Evolutionary conservation across 208 protist genomes (phyloP), one percentile per base, ranked within the genome.

Genomic region (Acanthamoeba castellanii): DNA sequence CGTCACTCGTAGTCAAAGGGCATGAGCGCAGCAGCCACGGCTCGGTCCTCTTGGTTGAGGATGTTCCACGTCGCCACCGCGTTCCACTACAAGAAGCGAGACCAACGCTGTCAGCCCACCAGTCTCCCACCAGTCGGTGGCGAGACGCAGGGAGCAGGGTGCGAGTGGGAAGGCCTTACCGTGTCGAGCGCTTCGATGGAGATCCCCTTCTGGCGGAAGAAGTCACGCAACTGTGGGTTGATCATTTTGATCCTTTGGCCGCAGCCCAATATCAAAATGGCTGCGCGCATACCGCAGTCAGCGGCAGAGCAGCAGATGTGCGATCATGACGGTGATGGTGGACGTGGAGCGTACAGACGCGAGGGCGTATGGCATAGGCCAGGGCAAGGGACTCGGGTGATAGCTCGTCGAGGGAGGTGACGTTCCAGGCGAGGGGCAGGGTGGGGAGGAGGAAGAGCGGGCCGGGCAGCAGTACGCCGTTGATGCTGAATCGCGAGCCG

Each of bases 21-120:
- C 59, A 95, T 92, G 47, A 89, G 30, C 30, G 92, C 89, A 11
- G 90, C 94, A 25, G 89, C 94, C n/a, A 91, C 84, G 42, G 32
- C 34, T n/a, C 94, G 52, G 5, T 91, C 94, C 87, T 91, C 94
- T 50, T 95, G 84, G 78, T 95, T 94, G 52, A 94, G 76, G 30
- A 94, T 84, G 92, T 94, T 94, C 32, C 34, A 93, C 47, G 94
- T 93, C n/a, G 61, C 94, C 14, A n/a, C 22, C 16, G 94, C 94
- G 13, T 95, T 94, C 68, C 66, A 94, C 90, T 94, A 11, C 47
- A 20, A 9, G 22, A 30, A 5, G 45, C 1, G 61, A 68, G 61
- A 9, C 37, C 37, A 37, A 37, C 37, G 37, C 57, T 27, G 57
- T 61, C 57, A 61, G 57, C 16, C 57, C 42, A 47, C 57, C 42